Percentiles rank a stretch among this genome's conserved stretches.
phyloP scores from a whole-genome alignment of 1,284 basidiomycete genomes.

The Amylostereum areolatum region DNA sequence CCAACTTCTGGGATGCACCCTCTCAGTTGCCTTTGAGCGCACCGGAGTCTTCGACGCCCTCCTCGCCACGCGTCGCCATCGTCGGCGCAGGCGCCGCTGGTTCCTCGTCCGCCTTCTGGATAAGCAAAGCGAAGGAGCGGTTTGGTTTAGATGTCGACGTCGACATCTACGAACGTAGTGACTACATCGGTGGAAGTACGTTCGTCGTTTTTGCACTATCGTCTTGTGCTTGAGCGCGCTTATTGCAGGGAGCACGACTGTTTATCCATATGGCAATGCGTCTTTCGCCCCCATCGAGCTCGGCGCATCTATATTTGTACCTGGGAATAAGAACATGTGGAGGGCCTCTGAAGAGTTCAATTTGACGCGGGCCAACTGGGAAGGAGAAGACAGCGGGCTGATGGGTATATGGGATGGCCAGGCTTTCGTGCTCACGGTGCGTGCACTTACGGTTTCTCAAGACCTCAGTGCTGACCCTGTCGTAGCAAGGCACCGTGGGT shows the following conservation, averaged over 20 bases:
- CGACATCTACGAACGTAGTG: slow-evolving; percentile 76
- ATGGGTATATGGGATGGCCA: slow-evolving; percentile 84
- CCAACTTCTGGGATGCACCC: neutral
- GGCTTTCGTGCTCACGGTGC: slow-evolving; percentile 60
- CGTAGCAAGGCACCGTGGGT: slow-evolving; percentile 40
- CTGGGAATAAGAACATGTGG: slow-evolving; percentile 78
- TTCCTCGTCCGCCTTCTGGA: slow-evolving; percentile 83
- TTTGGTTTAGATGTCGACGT: slow-evolving; percentile 65
- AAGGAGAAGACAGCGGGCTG: slow-evolving; percentile 38
- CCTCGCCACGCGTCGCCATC: slow-evolving; percentile 53
- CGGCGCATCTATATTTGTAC: slow-evolving; percentile 87
- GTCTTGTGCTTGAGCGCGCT: slow-evolving; percentile 1
- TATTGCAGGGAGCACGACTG: slow-evolving; percentile 61
- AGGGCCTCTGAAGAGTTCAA: slow-evolving; percentile 79
- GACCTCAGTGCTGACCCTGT: slow-evolving; percentile 15
- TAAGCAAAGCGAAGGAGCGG: slow-evolving; percentile 67
- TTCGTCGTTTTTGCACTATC: slow-evolving; percentile 18
- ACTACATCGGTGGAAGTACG: slow-evolving; percentile 81
- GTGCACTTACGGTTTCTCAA: slow-evolving; percentile 9
- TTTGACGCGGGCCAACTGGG: slow-evolving; percentile 52
- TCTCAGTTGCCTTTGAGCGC: neutral
- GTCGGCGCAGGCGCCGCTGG: slow-evolving; percentile 88
- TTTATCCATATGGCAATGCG: slow-evolving; percentile 71
- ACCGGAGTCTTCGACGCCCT: neutral
- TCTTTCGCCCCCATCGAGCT: slow-evolving; percentile 66